Conservation (phyloP, 345 rosid genomes). For the Turritis glabra region DNA sequence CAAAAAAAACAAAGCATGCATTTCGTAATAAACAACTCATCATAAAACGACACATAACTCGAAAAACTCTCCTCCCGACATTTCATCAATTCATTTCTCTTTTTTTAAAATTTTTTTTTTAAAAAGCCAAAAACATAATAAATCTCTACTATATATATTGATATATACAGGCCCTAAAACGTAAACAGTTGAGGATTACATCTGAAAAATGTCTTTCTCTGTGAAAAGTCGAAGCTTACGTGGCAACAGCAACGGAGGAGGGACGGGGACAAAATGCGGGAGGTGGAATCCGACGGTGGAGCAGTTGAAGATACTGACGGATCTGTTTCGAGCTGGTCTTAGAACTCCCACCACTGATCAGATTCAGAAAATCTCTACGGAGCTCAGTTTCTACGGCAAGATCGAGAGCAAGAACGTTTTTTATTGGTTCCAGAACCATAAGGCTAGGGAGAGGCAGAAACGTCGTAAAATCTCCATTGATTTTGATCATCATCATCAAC, state of each 20-base stretch:
- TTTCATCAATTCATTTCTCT: background rate
- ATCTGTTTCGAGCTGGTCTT: slow-evolving; percentile 85
- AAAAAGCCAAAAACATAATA: background rate
- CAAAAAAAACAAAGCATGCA: slow-evolving; percentile 39
- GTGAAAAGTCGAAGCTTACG: slow-evolving; percentile 51
- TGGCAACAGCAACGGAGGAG: slow-evolving; percentile 23
- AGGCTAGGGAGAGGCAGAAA: slow-evolving; percentile 92
- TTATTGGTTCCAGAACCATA: slow-evolving; percentile 97
- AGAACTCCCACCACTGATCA: slow-evolving; percentile 94
- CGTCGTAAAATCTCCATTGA: slow-evolving; percentile 69
- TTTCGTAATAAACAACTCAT: slow-evolving; percentile 41
- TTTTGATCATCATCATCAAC: slow-evolving; percentile 43
- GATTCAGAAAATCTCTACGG: slow-evolving; percentile 88
- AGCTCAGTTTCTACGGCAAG: slow-evolving; percentile 90
- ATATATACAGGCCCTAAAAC: slow-evolving; percentile 21
- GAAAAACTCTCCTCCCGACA: slow-evolving; percentile 37
- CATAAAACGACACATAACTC: slow-evolving; percentile 41
- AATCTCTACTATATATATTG: background rate
- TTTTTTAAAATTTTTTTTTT: too few species aligned
- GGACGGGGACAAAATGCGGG: slow-evolving; percentile 84
- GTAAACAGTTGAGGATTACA: background rate
- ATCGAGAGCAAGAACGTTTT: slow-evolving; percentile 97
- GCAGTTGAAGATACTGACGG: slow-evolving; percentile 82
- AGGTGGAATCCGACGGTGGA: slow-evolving; percentile 95
- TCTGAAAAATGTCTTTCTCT: slow-evolving; percentile 48